phyloP scores from a whole-genome alignment of 805 yeast species.

The Isabelozyma rhagii region DNA sequence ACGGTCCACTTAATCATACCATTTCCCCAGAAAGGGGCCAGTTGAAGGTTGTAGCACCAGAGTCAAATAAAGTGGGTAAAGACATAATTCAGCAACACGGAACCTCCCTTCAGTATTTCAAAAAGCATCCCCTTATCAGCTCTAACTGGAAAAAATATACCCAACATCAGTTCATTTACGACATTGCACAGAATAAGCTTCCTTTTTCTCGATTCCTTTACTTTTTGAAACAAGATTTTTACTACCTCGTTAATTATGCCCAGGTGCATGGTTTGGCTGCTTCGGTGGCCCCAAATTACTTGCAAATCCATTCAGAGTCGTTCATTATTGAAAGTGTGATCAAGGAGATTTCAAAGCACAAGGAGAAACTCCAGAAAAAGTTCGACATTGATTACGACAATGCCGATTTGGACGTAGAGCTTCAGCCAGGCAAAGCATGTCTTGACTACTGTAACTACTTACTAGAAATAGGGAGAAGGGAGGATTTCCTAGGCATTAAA shows the following conservation, averaged over 20 bases:
- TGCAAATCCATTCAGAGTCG: constrained; percentile 49
- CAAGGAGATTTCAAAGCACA: constrained; percentile 56
- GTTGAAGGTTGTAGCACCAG: constrained; percentile 5
- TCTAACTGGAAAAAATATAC: constrained; percentile 57
- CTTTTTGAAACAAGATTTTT: constrained; percentile 63
- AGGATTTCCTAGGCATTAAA: constrained; percentile 62
- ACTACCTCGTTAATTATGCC: constrained; percentile 66
- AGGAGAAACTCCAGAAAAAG: constrained; percentile 39
- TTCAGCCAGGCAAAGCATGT: constrained; percentile 56
- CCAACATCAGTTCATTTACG: constrained; percentile 58
- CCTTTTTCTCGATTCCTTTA: constrained; percentile 49
- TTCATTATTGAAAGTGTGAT: constrained; percentile 49
- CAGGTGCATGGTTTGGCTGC: constrained; percentile 64
- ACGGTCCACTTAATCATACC: constrained; percentile 77
- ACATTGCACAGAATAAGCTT: constrained; percentile 51
- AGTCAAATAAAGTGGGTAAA: background rate
- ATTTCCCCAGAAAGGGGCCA: constrained; percentile 23
- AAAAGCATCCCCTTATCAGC: constrained; percentile 52
- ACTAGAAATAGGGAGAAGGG: constrained; percentile 46
- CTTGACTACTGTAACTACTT: constrained; percentile 60
- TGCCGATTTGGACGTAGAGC: constrained; percentile 38
- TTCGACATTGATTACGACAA: constrained; percentile 40
- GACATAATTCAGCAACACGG: constrained; percentile 2
- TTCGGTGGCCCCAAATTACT: constrained; percentile 55
- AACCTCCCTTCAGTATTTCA: constrained; percentile 45